phyloP scores from a whole-genome alignment of 371 early-diverging fungal species.

The Mucor velutinosus region DNA sequence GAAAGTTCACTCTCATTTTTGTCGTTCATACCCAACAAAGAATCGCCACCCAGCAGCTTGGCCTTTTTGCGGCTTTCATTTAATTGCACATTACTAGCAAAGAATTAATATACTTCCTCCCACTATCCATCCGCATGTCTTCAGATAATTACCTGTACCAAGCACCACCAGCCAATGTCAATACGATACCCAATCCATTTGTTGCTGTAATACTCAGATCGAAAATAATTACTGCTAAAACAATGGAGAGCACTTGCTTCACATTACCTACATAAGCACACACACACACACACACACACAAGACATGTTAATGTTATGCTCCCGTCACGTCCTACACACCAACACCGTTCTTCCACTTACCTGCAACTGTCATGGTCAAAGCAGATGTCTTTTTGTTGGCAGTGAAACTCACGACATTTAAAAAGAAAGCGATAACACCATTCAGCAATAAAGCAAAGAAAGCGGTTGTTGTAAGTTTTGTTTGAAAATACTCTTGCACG shows the following conservation, averaged over 20 bases:
- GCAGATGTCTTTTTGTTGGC: conserved; percentile 87
- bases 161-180: conserved; percentile 81
- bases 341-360: conserved; percentile 24
- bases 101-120: background rate
- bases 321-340: too few species aligned
- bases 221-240: conserved; percentile 78
- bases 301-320: background rate
- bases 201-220: conserved; percentile 63
- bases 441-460: conserved; percentile 69
- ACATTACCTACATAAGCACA: conserved; percentile 69
- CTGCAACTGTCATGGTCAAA: conserved; percentile 88
- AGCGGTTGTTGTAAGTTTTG: conserved; percentile 47
- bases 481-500: conserved; percentile 51
- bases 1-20: conserved; percentile 25
- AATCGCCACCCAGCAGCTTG: conserved; percentile 23
- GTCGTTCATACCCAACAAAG: conserved; percentile 21
- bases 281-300: background rate
- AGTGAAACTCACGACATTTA: conserved; percentile 82
- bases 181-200: conserved; percentile 74
- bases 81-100: conserved; percentile 25
- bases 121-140: background rate
- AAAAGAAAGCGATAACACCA: conserved; percentile 81
- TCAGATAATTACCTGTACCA: conserved; percentile 50
- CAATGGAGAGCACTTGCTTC: conserved; percentile 85
- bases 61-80: conserved; percentile 23